phyloP scores from a whole-genome alignment of 495 filamentous ascomycete species.

The Hypoxylon trugodes region DNA sequence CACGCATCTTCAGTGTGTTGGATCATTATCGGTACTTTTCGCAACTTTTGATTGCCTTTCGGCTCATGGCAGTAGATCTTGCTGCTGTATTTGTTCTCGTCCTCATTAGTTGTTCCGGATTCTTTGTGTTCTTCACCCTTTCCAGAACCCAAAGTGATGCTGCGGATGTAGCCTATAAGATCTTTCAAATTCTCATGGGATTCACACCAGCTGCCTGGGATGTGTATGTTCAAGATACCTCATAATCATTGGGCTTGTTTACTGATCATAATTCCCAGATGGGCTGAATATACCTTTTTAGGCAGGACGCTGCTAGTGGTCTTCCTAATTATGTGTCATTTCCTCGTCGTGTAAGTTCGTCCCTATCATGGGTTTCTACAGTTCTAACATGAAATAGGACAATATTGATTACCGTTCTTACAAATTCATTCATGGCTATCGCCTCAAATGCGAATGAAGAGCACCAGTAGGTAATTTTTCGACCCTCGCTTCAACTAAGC shows the following conservation, averaged over 20 bases:
- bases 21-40: slow-evolving; percentile 97
- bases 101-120: slow-evolving; percentile 86
- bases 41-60: slow-evolving; percentile 89
- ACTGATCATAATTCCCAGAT: slow-evolving; percentile 60
- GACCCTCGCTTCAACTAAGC: not conserved
- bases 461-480: slow-evolving; percentile 67
- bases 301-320: slow-evolving; percentile 77
- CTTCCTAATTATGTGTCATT: slow-evolving; percentile 94
- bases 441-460: slow-evolving; percentile 91
- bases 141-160: slow-evolving; percentile 71
- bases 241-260: not conserved
- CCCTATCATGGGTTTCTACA: not conserved
- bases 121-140: slow-evolving; percentile 91
- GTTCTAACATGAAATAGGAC: slow-evolving; percentile 57
- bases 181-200: slow-evolving; percentile 95
- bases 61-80: slow-evolving; percentile 90
- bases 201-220: slow-evolving; percentile 67
- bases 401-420: slow-evolving; percentile 89
- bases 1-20: slow-evolving; percentile 86
- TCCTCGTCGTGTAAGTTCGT: slow-evolving; percentile 74
- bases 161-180: slow-evolving; percentile 74
- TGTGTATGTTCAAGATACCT: slow-evolving; percentile 46
- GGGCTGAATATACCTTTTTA: slow-evolving; percentile 79
- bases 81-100: slow-evolving; percentile 83
- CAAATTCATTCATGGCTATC: slow-evolving; percentile 93